These are phyloP conservation scores for Samsoniella hepiali DNA, from an alignment of 2,329 filamentous ascomycete genomes.

Conservation along the genomic window DNA sequence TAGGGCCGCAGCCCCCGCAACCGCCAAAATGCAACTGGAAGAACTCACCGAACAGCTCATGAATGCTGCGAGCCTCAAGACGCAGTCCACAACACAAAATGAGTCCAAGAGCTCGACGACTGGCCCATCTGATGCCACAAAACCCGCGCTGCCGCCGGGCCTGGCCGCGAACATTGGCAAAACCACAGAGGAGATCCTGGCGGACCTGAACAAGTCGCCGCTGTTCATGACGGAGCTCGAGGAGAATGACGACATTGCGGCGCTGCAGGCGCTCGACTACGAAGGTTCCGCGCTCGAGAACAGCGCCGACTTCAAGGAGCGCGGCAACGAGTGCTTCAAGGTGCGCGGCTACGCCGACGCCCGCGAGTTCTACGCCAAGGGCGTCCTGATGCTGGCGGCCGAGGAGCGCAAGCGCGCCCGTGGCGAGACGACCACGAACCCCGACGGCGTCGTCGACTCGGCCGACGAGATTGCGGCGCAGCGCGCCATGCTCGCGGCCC, in stretches of 20 bases:
- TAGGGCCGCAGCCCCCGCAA: conserved; percentile 1
- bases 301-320: conserved; percentile 79
- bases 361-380: conserved; percentile 87
- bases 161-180: conserved; percentile 40
- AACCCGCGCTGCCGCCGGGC: conserved; percentile 46
- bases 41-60: conserved; percentile 41
- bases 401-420: conserved; percentile 56
- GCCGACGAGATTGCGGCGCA: conserved; percentile 61
- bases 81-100: conserved; percentile 8
- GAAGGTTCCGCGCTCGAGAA: conserved; percentile 88
- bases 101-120: background rate
- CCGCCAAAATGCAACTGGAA: conserved; percentile 37
- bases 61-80: conserved; percentile 21
- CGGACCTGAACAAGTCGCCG: conserved; percentile 61
- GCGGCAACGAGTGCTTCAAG: conserved; percentile 85
- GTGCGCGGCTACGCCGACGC: conserved; percentile 74
- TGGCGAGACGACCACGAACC: conserved; percentile 33
- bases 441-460: conserved; percentile 30
- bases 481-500: conserved; percentile 65
- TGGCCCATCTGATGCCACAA: conserved; percentile 25
- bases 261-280: conserved; percentile 84
- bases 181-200: conserved; percentile 54
- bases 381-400: conserved; percentile 65
- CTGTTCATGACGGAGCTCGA: conserved; percentile 96
- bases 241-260: conserved; percentile 73